phyloP scores from a whole-genome alignment of 176 grass and related monocot genomes.

The Cocos nucifera region DNA sequence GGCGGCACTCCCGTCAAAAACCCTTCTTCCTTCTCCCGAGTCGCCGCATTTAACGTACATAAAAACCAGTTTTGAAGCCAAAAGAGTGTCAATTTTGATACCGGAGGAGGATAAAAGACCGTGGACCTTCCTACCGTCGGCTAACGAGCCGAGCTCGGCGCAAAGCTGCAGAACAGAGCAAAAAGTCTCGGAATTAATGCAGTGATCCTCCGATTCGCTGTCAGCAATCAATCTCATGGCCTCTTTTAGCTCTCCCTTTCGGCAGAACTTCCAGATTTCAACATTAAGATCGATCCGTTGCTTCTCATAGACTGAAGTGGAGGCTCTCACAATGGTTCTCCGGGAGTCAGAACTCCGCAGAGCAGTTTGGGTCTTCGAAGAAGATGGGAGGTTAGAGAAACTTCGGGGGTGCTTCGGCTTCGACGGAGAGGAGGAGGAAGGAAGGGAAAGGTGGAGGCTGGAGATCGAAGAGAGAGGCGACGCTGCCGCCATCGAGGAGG shows the following conservation, averaged over 20 bases:
- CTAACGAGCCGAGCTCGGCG: conserved; percentile 40
- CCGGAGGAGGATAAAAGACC: conserved; percentile 31
- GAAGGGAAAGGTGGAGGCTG: background rate
- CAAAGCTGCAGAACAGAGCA: conserved; percentile 63
- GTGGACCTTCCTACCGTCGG: conserved; percentile 48
- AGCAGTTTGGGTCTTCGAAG: background rate
- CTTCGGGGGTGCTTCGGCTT: background rate
- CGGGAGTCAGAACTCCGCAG: background rate
- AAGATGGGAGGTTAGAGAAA: background rate
- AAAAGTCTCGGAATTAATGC: conserved; percentile 28
- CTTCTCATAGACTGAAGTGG: background rate
- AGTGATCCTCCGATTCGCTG: conserved; percentile 19
- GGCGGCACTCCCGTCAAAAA: conserved; percentile 39
- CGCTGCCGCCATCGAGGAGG: background rate
- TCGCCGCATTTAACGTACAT: conserved; percentile 77
- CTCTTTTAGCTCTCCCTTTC: conserved; percentile 24
- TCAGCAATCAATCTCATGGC: conserved; percentile 31
- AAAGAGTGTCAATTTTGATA: conserved; percentile 28
- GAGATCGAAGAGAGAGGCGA: conserved; percentile 3
- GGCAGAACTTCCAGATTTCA: conserved; percentile 34
- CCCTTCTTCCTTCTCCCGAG: conserved; percentile 39
- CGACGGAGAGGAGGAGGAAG: background rate
- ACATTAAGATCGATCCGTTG: conserved; percentile 23
- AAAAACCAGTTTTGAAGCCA: conserved; percentile 70
- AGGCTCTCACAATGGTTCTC: background rate